Percentiles rank a stretch among this genome's conserved stretches.
Evolutionary conservation across 2,329 filamentous ascomycete species (phyloP).

Genomic region (Emergomyces pasteurianus): DNA sequence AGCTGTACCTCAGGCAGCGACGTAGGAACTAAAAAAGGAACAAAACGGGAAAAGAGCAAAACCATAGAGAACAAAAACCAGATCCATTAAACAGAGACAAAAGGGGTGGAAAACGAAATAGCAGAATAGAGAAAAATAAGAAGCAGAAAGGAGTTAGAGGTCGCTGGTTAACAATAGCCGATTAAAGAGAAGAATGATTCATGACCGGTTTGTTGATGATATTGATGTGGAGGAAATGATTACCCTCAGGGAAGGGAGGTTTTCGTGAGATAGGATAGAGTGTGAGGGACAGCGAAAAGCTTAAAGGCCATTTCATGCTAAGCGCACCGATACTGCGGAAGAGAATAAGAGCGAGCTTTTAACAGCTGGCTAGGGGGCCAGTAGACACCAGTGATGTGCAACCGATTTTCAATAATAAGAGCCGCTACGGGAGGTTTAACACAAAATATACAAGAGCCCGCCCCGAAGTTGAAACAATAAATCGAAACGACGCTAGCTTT

Average conservation of each 20-base stretch:
- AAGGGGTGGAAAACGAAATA: too few relatives aligned
- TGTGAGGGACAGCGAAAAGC: background rate
- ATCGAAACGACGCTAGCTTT: constrained; percentile 10
- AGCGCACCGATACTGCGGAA: background rate
- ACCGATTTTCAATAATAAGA: background rate
- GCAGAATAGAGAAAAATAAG: background rate
- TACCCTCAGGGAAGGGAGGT: background rate
- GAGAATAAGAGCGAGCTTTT: background rate
- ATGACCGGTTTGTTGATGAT: background rate
- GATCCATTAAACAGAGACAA: background rate
- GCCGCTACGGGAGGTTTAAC: background rate
- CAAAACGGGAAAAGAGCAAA: constrained; percentile 8
- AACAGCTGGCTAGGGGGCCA: background rate
- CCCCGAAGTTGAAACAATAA: background rate
- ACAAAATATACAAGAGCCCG: background rate
- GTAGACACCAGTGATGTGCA: background rate
- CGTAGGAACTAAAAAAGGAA: constrained; percentile 1
- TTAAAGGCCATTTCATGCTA: background rate
- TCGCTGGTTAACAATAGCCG: background rate
- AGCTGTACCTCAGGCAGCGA: constrained; percentile 9
- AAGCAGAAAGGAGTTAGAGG: background rate
- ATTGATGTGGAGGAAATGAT: background rate
- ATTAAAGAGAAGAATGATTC: background rate
- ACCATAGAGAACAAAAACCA: constrained; percentile 11
- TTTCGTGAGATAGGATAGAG: background rate